Evolutionary conservation across 1,284 basidiomycete genomes (phyloP).

Genomic region (Cryptococcus neoformans): DNA sequence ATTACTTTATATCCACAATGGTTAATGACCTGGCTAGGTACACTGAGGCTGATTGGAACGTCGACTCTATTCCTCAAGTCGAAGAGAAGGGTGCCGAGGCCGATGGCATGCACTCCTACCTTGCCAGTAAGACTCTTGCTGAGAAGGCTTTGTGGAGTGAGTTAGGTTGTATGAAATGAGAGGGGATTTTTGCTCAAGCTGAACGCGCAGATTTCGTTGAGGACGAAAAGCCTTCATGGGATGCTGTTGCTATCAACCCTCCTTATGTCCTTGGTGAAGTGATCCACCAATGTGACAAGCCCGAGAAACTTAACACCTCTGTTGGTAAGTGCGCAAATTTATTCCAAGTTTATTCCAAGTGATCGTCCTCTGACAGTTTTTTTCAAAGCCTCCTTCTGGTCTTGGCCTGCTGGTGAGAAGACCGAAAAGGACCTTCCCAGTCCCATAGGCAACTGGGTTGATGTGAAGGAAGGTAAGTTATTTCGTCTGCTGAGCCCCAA

Average conservation of each 20-base stretch:
- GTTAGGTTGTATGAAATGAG: constrained; percentile 1
- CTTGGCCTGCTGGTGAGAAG: constrained; percentile 48
- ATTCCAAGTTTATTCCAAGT: no score
- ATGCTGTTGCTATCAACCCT: constrained; percentile 59
- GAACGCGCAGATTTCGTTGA: constrained; percentile 51
- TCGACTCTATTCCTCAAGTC: constrained; percentile 56
- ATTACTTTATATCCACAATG: no score
- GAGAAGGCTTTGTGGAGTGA: constrained; percentile 55
- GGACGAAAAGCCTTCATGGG: constrained; percentile 58
- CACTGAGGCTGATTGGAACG: constrained; percentile 63
- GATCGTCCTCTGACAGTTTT: no score
- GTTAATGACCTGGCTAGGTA: constrained; percentile 6
- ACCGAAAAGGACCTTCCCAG: constrained; percentile 41
- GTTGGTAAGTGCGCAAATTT: constrained; percentile 26
- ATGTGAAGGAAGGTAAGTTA: constrained; percentile 53
- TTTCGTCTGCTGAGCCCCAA: not conserved
- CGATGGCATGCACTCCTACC: constrained; percentile 43
- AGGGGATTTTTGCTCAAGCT: no score
- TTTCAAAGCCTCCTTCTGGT: constrained; percentile 39
- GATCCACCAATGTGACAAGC: constrained; percentile 55
- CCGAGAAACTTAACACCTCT: constrained; percentile 59
- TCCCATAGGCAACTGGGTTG: constrained; percentile 54
- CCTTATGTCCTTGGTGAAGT: constrained; percentile 53
- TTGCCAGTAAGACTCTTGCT: constrained; percentile 61
- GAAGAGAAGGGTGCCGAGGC: constrained; percentile 60